Conservation (phyloP, 345 rosid genomes). For the Arabis alpina region DNA sequence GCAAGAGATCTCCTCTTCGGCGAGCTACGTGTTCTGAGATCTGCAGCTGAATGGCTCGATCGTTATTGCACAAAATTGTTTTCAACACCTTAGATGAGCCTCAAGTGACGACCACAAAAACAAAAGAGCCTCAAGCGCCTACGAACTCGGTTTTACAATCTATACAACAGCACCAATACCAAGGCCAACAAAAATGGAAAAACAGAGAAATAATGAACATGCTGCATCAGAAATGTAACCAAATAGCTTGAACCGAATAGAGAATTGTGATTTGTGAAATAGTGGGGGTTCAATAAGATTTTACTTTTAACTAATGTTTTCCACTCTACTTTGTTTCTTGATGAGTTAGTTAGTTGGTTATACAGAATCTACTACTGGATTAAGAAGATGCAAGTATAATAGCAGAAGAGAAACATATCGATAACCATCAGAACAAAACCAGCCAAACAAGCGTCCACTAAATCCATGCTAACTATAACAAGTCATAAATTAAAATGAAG, state of each 20-base stretch:
- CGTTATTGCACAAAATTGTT: conserved; percentile 56
- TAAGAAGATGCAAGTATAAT: neutral
- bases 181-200: neutral
- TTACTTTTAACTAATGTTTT: neutral
- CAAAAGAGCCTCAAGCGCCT: conserved; percentile 3
- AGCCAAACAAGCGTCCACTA: conserved; percentile 11
- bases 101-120: neutral
- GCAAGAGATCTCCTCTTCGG: conserved; percentile 70
- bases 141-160: neutral
- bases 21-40: conserved; percentile 68
- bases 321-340: neutral
- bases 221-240: conserved; percentile 8
- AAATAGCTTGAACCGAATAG: conserved; percentile 1
- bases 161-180: conserved; percentile 10
- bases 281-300: neutral
- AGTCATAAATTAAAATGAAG: conserved; percentile 22
- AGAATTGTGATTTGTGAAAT: neutral
- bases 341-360: too few species aligned
- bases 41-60: conserved; percentile 72
- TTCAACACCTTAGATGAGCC: conserved; percentile 20
- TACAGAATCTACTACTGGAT: neutral
- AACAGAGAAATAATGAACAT: neutral
- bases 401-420: neutral
- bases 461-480: conserved; percentile 16
- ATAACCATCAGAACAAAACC: neutral